These are phyloP conservation scores for Cryptococcus sp. DNA, from an alignment of 1,284 basidiomycete species.

Conservation along the genomic window DNA sequence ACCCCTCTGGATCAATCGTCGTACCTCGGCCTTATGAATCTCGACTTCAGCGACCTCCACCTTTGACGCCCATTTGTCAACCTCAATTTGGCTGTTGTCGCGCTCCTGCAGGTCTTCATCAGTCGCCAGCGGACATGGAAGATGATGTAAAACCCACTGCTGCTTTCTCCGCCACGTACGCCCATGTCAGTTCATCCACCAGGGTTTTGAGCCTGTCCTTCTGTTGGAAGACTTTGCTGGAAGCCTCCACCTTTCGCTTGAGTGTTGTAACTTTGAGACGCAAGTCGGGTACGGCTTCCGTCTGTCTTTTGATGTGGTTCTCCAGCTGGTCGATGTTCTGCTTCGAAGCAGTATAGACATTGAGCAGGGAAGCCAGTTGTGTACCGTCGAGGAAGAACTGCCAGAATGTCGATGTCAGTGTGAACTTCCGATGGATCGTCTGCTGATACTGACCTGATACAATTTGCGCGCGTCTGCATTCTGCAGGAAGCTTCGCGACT, in stretches of 20 bases:
- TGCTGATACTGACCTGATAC: conserved; percentile 69
- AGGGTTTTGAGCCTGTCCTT: conserved; percentile 44
- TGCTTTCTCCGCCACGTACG: conserved; percentile 76
- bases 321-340: conserved; percentile 35
- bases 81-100: conserved; percentile 5
- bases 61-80: conserved; percentile 31
- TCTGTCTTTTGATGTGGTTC: conserved; percentile 21
- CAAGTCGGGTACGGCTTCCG: conserved; percentile 26
- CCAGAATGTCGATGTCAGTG: conserved; percentile 1
- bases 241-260: conserved; percentile 21
- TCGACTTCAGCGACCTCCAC: conserved; percentile 20
- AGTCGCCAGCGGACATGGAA: background rate
- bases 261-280: conserved; percentile 19
- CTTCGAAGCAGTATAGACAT: conserved; percentile 78
- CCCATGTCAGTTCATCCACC: conserved; percentile 78
- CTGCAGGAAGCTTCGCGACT: conserved; percentile 81
- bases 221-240: conserved; percentile 20
- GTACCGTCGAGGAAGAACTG: conserved; percentile 95
- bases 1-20: background rate
- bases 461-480: conserved; percentile 81
- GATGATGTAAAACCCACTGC: conserved; percentile 53
- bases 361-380: conserved; percentile 80
- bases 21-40: conserved; percentile 17
- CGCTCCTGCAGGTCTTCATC: conserved; percentile 15
- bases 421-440: background rate